phyloP scores from a whole-genome alignment of 108 stramenopile species.

The Nannochloropsis oceanica region DNA sequence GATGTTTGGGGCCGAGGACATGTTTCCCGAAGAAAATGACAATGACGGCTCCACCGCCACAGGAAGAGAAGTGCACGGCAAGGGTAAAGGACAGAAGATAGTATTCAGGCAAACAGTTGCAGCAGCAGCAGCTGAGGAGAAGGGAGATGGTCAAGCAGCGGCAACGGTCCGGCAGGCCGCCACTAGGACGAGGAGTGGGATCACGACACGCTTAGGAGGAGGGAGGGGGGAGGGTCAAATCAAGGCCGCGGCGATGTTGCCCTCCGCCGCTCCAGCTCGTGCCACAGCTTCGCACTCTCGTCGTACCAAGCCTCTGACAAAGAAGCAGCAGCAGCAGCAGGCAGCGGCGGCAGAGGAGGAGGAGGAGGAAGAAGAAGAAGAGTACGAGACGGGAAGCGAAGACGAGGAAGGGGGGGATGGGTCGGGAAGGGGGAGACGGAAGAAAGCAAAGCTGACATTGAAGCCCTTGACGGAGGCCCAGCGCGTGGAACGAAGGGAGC shows the following conservation, averaged over 20 bases:
- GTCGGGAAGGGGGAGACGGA: not conserved
- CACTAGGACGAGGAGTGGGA: not conserved
- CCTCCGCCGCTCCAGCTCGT: not conserved
- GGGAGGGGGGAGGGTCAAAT: not conserved
- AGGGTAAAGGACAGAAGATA: not conserved
- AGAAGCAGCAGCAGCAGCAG: too few relatives aligned
- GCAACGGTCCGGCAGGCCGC: not conserved
- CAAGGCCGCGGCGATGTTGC: not conserved
- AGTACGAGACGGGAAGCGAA: not conserved
- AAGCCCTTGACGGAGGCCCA: conserved; percentile 29
- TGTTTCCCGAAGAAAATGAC: not conserved
- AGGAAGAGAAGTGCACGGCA: not conserved
- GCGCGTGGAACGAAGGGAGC: conserved; percentile 42
- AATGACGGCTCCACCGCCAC: not conserved
- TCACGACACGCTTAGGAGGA: not conserved
- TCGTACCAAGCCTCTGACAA: too few relatives aligned
- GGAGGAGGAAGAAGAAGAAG: not conserved
- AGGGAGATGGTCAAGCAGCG: not conserved
- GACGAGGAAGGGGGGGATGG: not conserved
- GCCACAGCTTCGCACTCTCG: not conserved
- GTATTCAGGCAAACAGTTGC: not conserved
- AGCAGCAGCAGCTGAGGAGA: not conserved
- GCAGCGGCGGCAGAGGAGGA: not conserved
- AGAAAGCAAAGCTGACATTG: conserved; percentile 10
- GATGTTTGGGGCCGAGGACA: not conserved